Conservation (phyloP, 202 grass and related monocot genomes). For the Saccharum hybrid region DNA sequence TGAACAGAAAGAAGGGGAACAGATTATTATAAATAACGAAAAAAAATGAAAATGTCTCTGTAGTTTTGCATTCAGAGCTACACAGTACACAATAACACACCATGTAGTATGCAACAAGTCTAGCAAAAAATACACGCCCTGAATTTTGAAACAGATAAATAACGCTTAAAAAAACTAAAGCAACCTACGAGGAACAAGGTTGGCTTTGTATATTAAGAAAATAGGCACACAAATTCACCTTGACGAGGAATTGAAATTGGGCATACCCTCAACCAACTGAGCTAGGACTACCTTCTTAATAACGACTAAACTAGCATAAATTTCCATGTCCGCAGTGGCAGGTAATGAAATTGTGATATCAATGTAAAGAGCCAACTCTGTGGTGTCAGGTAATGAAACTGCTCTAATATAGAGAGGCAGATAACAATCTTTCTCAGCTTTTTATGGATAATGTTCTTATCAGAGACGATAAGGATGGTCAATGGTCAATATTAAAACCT, state of each 20-base stretch:
- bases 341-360: conserved; percentile 3
- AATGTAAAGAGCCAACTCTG: neutral
- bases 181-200: neutral
- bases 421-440: conserved; percentile 1
- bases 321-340: neutral
- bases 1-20: neutral
- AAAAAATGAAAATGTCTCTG: neutral
- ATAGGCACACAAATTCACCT: neutral
- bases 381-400: conserved; percentile 1
- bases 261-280: neutral
- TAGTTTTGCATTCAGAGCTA: conserved; percentile 20
- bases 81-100: neutral
- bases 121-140: neutral
- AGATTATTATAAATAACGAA: neutral
- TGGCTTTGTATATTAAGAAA: neutral
- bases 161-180: neutral
- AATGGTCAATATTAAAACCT: conserved; percentile 22
- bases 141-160: neutral
- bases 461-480: neutral
- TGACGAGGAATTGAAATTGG: neutral
- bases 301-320: conserved; percentile 6
- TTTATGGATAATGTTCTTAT: conserved; percentile 9
- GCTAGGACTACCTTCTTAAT: neutral
- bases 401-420: neutral
- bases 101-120: neutral